A percentile compares a stretch with the other conserved stretches of the same genome.
Evolutionary conservation across 2,329 filamentous ascomycete genomes (phyloP).

Genomic region (Sclerotiophoma versabilis): DNA sequence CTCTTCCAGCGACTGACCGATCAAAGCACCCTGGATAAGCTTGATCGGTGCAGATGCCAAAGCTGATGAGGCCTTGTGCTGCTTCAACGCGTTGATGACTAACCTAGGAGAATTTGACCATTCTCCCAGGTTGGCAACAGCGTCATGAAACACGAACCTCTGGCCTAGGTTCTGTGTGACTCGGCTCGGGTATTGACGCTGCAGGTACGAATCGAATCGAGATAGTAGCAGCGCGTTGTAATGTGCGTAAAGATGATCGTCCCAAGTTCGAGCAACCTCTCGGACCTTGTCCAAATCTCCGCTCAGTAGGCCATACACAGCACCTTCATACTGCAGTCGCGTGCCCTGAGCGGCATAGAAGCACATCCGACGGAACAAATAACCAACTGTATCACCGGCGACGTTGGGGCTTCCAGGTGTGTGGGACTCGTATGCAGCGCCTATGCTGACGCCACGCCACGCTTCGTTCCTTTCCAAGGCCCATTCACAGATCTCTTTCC

Average conservation of each 20-base stretch:
- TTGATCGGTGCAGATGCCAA: constrained; percentile 74
- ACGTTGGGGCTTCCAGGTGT: constrained; percentile 51
- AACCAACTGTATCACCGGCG: constrained; percentile 50
- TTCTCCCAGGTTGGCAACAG: constrained; percentile 68
- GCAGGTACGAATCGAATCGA: constrained; percentile 77
- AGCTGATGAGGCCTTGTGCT: constrained; percentile 61
- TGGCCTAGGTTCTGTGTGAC: constrained; percentile 63
- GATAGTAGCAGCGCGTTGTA: constrained; percentile 85
- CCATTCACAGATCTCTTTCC: constrained; percentile 81
- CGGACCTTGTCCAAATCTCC: constrained; percentile 82
- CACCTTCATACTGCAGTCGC: constrained; percentile 79
- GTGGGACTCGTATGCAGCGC: constrained; percentile 65
- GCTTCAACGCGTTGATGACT: constrained; percentile 67
- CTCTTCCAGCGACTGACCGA: constrained; percentile 64
- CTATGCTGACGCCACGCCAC: constrained; percentile 87
- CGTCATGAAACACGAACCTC: constrained; percentile 70
- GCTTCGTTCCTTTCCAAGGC: constrained; percentile 83
- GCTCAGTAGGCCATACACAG: constrained; percentile 88
- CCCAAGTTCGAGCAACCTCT: constrained; percentile 78
- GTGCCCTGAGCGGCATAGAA: constrained; percentile 74
- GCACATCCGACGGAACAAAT: constrained; percentile 79
- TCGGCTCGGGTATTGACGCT: constrained; percentile 60
- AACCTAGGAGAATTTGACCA: constrained; percentile 59
- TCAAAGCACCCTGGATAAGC: constrained; percentile 76
- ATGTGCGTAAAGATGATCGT: constrained; percentile 85